Evolutionary conservation across 2,329 filamentous ascomycete species (phyloP).

Genomic region (Magnaporthiopsis rhizophila): DNA sequence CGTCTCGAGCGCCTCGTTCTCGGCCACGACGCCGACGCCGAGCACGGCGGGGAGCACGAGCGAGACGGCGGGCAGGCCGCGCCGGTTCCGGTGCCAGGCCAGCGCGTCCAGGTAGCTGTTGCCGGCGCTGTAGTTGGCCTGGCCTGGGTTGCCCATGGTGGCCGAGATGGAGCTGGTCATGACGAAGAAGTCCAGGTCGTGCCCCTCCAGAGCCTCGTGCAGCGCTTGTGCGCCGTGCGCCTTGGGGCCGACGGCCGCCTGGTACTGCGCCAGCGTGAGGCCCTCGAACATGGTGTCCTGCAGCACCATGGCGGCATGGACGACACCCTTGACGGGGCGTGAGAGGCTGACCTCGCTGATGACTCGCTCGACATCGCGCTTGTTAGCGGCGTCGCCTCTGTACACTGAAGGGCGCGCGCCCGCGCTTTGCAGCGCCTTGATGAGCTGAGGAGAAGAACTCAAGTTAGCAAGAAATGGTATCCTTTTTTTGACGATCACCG

Average conservation of each 20-base stretch:
- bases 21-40: slow-evolving; percentile 23
- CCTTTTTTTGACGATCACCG: too few species aligned
- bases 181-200: slow-evolving; percentile 28
- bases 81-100: slow-evolving; percentile 23
- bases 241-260: neutral
- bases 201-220: neutral
- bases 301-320: neutral
- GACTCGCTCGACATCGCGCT: too few species aligned
- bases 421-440: too few species aligned
- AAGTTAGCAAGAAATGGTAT: too few species aligned
- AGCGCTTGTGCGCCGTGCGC: neutral
- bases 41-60: slow-evolving; percentile 31
- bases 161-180: slow-evolving; percentile 26
- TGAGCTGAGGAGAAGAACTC: too few species aligned
- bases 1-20: slow-evolving; percentile 12
- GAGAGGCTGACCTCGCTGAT: too few species aligned
- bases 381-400: too few species aligned
- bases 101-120: slow-evolving; percentile 34
- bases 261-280: neutral
- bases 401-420: too few species aligned
- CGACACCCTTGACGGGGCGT: neutral
- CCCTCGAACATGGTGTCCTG: neutral
- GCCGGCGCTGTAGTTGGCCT: slow-evolving; percentile 33
- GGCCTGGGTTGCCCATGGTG: slow-evolving; percentile 26
- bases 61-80: slow-evolving; percentile 24